These are phyloP conservation scores for Aspergillus ochraceus DNA, from an alignment of 2,329 filamentous ascomycete genomes.

Conservation along the genomic window DNA sequence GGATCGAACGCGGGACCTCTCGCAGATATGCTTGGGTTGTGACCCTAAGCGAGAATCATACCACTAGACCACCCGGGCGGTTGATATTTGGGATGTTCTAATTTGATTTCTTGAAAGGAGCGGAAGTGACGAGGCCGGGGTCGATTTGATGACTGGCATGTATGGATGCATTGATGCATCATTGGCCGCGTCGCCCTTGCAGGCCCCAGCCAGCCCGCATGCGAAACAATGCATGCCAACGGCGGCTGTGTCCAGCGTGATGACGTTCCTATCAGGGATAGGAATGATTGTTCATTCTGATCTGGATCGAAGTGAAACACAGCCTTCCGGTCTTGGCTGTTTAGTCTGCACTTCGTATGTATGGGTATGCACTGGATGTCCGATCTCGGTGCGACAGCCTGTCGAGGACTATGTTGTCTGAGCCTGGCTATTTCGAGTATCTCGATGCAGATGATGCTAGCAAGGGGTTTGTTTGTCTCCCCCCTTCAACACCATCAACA, in stretches of 20 bases:
- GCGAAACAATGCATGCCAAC: slow-evolving; percentile 10
- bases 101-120: not conserved
- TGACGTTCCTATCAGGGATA: slow-evolving; percentile 27
- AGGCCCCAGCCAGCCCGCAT: too few species aligned
- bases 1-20: slow-evolving; percentile 29
- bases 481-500: too few species aligned
- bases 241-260: slow-evolving; percentile 16
- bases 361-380: too few species aligned
- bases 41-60: slow-evolving; percentile 67
- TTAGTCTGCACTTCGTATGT: not conserved
- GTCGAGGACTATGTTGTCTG: too few species aligned
- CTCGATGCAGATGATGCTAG: too few species aligned
- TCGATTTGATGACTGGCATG: not conserved
- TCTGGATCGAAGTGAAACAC: too few species aligned
- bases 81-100: not conserved
- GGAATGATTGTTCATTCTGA: not conserved
- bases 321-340: not conserved
- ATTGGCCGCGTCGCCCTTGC: slow-evolving; percentile 7
- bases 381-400: too few species aligned
- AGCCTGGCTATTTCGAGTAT: too few species aligned
- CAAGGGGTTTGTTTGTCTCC: too few species aligned
- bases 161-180: not conserved
- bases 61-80: slow-evolving; percentile 59
- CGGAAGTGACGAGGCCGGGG: not conserved
- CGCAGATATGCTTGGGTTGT: slow-evolving; percentile 24